Base-by-base conservation (phyloP, 331 rosid genomes). In the Malus hybrid region DNA sequence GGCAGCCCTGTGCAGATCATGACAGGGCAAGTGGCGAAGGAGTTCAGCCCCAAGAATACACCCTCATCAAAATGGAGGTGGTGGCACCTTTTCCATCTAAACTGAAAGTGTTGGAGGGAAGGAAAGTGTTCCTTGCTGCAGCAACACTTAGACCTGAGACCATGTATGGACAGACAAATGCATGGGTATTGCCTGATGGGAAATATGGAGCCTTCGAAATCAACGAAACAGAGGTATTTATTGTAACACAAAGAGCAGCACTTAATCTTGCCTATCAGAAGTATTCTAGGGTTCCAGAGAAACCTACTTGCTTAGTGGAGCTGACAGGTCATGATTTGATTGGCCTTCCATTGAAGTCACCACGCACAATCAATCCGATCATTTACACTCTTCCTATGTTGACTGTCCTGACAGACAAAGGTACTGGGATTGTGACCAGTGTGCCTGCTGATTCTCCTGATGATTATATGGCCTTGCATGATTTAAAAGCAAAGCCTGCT, bases 1-100 rank as follows among this genome's bases (percentile, higher is more conserved):
- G 94, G 69, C 97, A 93, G 68, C 97, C 98, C 0, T 93, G 98
- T 79, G 98, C 98, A 0, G 97, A 91, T 87, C 98, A 93, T 74
- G 98, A 93, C 70, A 87, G 97, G 72, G 96, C 96, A 19, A 39
- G 73, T 8, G 98, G 97, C 22, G 97, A 93, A 80, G 98, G 98
- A 29, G 97, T 93, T 86, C 93, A 83, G 79, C 98, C 98, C 1
- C 96, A 91, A 72, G 97, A 93, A 67, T 91, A 93, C 72, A 93
- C 97, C 7, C 63, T 93, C 6, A 91, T 93, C 69, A 91, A 93
- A 84, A 93, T 93, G 98, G 96, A 91, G 80, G 80, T 93, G 71
- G 57, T 87, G 63, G 50, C 81, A 10, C 96, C 98, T 79, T 91
- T 88, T 33, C 91, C 96, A 3, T 63, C 82, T 1, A 91, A 89